Percentiles rank a stretch among this genome's conserved stretches.
phyloP scores from a whole-genome alignment of 1,284 basidiomycete species.

The Peniophora sp. region DNA sequence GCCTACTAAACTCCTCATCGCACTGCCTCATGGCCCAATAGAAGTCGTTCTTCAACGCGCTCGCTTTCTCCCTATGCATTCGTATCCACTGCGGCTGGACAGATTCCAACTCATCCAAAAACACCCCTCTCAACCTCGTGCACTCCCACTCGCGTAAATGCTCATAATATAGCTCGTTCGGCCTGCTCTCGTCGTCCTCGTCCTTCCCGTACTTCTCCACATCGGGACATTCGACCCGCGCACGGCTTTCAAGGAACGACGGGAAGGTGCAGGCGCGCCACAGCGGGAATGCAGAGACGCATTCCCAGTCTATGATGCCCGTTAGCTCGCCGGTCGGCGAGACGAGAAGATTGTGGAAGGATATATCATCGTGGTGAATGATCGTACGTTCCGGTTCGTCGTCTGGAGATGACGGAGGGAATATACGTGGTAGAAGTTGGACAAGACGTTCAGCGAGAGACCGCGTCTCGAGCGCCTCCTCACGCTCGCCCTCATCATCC shows the following conservation, averaged over 20 bases:
- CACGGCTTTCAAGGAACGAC: background rate
- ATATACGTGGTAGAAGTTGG: background rate
- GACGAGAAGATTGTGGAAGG: constrained; percentile 5
- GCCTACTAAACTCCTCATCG: background rate
- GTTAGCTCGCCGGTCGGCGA: constrained; percentile 2
- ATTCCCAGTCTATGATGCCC: constrained; percentile 7
- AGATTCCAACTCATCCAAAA: background rate
- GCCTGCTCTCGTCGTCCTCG: background rate
- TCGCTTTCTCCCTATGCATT: background rate
- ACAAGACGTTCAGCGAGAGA: background rate
- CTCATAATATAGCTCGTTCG: background rate
- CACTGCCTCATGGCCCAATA: background rate
- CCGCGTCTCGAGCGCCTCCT: background rate
- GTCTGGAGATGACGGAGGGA: background rate
- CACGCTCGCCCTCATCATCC: constrained; percentile 1
- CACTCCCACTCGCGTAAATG: constrained; percentile 4
- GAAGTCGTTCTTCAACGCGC: background rate
- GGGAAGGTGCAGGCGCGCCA: constrained; percentile 2
- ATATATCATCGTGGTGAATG: constrained; percentile 7
- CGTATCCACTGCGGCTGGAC: background rate
- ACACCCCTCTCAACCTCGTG: background rate
- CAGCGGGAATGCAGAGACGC: constrained; percentile 5
- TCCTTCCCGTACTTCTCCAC: background rate
- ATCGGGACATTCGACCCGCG: background rate
- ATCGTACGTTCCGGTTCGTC: constrained; percentile 1